Evolutionary conservation across 2,329 filamentous ascomycete species (phyloP).

Genomic region (Cadophora sp.): DNA sequence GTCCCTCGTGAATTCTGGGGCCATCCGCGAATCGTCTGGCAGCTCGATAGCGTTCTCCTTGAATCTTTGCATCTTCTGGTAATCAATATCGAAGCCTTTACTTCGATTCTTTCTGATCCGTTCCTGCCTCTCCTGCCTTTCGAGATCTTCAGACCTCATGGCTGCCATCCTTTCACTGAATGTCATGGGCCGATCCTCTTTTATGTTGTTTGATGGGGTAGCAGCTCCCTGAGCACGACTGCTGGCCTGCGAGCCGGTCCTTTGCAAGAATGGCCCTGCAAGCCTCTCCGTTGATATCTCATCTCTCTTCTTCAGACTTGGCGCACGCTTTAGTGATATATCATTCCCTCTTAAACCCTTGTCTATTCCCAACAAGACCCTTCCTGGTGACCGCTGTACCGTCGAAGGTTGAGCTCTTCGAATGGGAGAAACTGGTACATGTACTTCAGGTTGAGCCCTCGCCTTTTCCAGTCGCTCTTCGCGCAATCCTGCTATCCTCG

Average conservation of each 20-base stretch:
- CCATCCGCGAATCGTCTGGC: conserved; percentile 54
- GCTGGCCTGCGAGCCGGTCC: conserved; percentile 45
- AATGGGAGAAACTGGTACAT: conserved; percentile 80
- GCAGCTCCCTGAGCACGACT: conserved; percentile 27
- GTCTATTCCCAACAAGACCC: conserved; percentile 85
- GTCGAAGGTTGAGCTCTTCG: conserved; percentile 59
- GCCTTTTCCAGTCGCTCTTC: conserved; percentile 38
- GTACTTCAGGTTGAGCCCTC: conserved; percentile 54
- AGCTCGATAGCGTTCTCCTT: conserved; percentile 64
- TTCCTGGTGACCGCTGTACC: conserved; percentile 75
- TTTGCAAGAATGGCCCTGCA: conserved; percentile 52
- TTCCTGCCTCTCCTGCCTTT: conserved; percentile 56
- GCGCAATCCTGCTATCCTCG: conserved; percentile 36
- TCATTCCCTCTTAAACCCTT: conserved; percentile 83
- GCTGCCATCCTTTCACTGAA: conserved; percentile 90
- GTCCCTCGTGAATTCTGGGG: conserved; percentile 66
- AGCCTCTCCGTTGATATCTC: conserved; percentile 42
- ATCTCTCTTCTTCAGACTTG: conserved; percentile 52
- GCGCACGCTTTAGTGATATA: conserved; percentile 81
- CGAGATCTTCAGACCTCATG: conserved; percentile 63
- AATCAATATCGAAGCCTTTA: conserved; percentile 62
- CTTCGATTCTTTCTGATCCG: conserved; percentile 60
- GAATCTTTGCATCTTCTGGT: conserved; percentile 64
- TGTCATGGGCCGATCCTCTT: conserved; percentile 53
- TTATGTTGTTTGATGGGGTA: conserved; percentile 33